Evolutionary conservation across 2,329 filamentous ascomycete genomes (phyloP).

Genomic region (Fusarium sp.): DNA sequence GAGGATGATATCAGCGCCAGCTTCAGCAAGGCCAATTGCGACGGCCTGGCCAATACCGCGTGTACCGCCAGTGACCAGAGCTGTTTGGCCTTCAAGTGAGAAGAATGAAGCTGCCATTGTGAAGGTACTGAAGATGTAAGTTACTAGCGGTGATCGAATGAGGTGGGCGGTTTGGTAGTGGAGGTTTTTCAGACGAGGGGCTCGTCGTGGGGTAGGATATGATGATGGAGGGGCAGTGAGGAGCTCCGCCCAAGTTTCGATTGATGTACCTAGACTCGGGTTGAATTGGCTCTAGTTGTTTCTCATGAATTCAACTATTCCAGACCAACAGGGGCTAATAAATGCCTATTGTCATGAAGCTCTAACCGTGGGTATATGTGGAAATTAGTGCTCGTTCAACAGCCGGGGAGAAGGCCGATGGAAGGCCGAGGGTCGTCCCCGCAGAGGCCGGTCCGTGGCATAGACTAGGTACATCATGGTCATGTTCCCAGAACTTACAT

Average conservation of each 20-base stretch:
- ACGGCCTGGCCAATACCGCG: conserved; percentile 68
- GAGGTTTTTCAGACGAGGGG: conserved; percentile 15
- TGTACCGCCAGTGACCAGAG: conserved; percentile 67
- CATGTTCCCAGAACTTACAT: not conserved
- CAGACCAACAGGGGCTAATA: conserved; percentile 7
- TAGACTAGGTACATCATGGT: not conserved
- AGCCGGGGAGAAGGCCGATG: conserved; percentile 35
- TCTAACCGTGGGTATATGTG: conserved; percentile 4
- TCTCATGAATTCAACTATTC: not conserved
- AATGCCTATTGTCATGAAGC: conserved; percentile 5
- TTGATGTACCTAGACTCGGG: conserved; percentile 11
- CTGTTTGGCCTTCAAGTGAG: conserved; percentile 66
- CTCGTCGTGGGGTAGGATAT: conserved; percentile 21
- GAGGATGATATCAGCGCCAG: conserved; percentile 66
- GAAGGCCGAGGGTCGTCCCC: conserved; percentile 14
- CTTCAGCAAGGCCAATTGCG: conserved; percentile 67
- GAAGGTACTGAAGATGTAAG: not conserved
- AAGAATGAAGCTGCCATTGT: conserved; percentile 58
- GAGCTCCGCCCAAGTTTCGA: not conserved
- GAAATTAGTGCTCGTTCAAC: conserved; percentile 4
- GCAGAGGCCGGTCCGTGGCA: conserved; percentile 18
- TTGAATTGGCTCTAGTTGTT: conserved; percentile 1
- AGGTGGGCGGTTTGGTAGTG: conserved; percentile 7
- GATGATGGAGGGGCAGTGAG: conserved; percentile 11
- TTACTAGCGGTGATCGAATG: not conserved